Base-by-base conservation (phyloP, 352 stramenopile species). In the Phytophthora crassamura region DNA sequence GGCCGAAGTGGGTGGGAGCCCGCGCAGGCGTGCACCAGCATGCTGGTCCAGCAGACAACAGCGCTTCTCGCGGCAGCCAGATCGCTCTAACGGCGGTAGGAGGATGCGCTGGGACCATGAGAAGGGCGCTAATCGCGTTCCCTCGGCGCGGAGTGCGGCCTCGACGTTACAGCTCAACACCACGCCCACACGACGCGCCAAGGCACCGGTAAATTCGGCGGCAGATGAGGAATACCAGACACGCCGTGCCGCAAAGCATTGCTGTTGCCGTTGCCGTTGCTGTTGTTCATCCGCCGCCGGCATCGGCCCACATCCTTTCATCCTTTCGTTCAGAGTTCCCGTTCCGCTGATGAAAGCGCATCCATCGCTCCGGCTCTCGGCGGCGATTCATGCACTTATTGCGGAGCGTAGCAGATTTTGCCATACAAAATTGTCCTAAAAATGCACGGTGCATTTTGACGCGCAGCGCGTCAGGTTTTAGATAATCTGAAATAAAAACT, bases 281-380 rank as follows among this genome's bases (percentile, higher is more conserved):
- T 14, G 20, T 52, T 35, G 22, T 25, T 25, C 22, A 3, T 52
- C 22, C n/a, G 22, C 18, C 36, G 14, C 10, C 12, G n/a, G 16
- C 22, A 25, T 16, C 30, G 35, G 22, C 41, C 36, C 42, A 50
- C 45, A 64, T 64, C 36, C 32, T 67, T 60, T 16, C 12, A 22
- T 43, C 22, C 52, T 69, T 69, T 65, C 45, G 54, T 46, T 58
- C n/a, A n/a, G n/a, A n/a, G 16, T 12, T 33, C 12, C 35, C 20
- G 15, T 69, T 65, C 47, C 54, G 62, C 62, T 65, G 62, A 66
- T 70, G 55, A 55, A 47, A 22, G 12, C 35, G 22, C 33, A 48
- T 58, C 33, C 39, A 59, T 59, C 18, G 25, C 35, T 71, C 63
- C 63, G 63, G 63, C 63, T 71, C 22, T 25, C 22, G 22, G 22